phyloP scores from a whole-genome alignment of 2,329 filamentous ascomycete genomes.

The Bimuria novae-zelandiae region DNA sequence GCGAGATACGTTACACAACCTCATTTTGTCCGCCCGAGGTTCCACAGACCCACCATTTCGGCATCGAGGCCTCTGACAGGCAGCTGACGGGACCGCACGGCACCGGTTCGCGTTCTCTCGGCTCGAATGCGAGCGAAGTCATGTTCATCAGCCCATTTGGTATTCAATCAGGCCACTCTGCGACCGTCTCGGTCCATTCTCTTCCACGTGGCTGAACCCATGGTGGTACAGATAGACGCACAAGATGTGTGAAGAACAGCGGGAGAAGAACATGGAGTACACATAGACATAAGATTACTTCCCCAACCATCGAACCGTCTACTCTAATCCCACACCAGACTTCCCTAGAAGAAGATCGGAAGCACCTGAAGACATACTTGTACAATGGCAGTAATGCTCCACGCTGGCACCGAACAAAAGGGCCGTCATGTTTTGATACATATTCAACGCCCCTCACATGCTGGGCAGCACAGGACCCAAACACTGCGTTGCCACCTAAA shows the following conservation, averaged over 20 bases:
- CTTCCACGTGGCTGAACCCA: too few species aligned
- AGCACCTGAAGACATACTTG: constrained; percentile 29
- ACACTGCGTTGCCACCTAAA: not conserved
- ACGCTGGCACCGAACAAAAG: constrained; percentile 15
- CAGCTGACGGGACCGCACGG: not conserved
- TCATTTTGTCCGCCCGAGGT: not conserved
- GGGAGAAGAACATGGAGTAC: not conserved
- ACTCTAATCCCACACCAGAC: constrained; percentile 16
- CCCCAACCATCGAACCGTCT: constrained; percentile 4
- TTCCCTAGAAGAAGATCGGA: constrained; percentile 10
- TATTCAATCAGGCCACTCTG: too few species aligned
- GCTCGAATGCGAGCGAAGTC: too few species aligned
- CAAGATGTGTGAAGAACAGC: too few species aligned
- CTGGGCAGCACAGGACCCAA: constrained; percentile 1
- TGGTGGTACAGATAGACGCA: too few species aligned
- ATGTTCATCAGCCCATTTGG: too few species aligned
- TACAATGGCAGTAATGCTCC: constrained; percentile 29
- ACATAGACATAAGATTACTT: constrained; percentile 17
- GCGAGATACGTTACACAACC: constrained; percentile 4
- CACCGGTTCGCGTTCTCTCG: not conserved
- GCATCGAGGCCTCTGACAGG: not conserved
- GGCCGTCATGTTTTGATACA: constrained; percentile 32
- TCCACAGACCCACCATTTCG: not conserved
- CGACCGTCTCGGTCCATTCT: too few species aligned
- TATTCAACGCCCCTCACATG: constrained; percentile 13